Evolutionary conservation across 345 rosid genomes (phyloP).

Genomic region (Balakata baccata): DNA sequence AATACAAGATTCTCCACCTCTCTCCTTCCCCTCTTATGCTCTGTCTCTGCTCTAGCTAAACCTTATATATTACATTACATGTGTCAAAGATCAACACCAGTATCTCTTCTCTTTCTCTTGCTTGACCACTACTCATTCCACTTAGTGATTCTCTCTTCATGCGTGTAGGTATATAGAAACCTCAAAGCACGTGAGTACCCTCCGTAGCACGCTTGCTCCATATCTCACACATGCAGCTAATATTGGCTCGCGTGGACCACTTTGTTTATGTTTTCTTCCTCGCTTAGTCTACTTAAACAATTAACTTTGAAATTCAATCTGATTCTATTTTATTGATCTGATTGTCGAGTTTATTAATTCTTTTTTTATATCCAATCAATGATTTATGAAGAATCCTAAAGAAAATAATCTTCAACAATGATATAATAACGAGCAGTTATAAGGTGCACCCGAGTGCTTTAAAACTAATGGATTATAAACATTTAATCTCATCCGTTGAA

Average conservation of each 20-base stretch:
- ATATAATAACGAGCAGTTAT: too few species aligned
- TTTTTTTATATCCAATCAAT: neutral
- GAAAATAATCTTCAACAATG: neutral
- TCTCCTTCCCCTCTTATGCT: neutral
- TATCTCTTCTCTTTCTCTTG: neutral
- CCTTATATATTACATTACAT: neutral
- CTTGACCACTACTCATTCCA: slow-evolving; percentile 19
- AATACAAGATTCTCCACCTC: neutral
- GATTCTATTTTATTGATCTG: too few species aligned
- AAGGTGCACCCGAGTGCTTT: too few species aligned
- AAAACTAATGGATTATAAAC: too few species aligned
- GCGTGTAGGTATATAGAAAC: slow-evolving; percentile 46
- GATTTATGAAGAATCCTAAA: slow-evolving; percentile 2
- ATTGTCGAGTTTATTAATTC: too few species aligned
- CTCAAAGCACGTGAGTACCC: slow-evolving; percentile 57
- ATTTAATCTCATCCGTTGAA: too few species aligned
- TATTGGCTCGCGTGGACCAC: slow-evolving; percentile 58
- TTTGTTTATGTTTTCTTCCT: neutral
- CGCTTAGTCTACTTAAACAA: neutral
- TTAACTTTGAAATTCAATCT: too few species aligned
- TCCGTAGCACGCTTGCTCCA: slow-evolving; percentile 46
- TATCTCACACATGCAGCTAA: slow-evolving; percentile 26
- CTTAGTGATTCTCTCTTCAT: slow-evolving; percentile 19
- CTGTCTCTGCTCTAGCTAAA: slow-evolving; percentile 17
- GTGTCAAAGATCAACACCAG: slow-evolving; percentile 2